Evolutionary conservation across 106 monocot species (phyloP).

Genomic region (Dioscorea zingiberensis): DNA sequence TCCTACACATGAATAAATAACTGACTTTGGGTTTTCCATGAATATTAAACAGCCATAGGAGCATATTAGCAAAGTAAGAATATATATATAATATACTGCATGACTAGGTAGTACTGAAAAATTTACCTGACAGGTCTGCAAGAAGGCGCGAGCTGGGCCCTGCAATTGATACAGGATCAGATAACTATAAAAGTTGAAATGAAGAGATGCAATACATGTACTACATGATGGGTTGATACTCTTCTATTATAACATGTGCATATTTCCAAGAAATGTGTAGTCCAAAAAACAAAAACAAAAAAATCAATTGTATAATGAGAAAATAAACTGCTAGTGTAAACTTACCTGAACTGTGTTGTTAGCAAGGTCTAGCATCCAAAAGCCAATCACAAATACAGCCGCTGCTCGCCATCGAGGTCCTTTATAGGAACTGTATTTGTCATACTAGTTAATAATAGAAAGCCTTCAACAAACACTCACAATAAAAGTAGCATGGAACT

Average conservation of each 20-base stretch:
- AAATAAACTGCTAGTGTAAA: background rate
- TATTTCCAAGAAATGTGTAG: too few species aligned
- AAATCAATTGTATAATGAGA: too few species aligned
- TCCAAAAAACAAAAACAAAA: too few species aligned
- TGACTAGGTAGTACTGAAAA: conserved; percentile 9
- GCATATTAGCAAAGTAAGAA: too few species aligned
- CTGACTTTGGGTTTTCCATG: too few species aligned
- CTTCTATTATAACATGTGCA: background rate
- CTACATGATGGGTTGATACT: background rate
- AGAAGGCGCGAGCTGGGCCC: conserved; percentile 99
- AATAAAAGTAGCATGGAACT: conserved; percentile 4
- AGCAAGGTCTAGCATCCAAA: conserved; percentile 99
- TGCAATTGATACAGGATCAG: conserved; percentile 15
- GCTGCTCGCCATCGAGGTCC: conserved; percentile 82
- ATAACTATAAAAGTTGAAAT: background rate
- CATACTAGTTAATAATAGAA: background rate
- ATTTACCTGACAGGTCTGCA: conserved; percentile 94
- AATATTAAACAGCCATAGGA: too few species aligned
- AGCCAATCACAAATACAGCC: conserved; percentile 77
- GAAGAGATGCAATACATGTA: background rate
- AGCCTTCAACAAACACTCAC: background rate
- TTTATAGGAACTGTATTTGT: conserved; percentile 59
- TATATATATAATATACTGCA: background rate
- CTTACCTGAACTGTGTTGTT: conserved; percentile 97
- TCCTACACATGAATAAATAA: conserved; percentile 30